Percentiles rank a stretch among this genome's conserved stretches.
These are phyloP conservation scores for Vaccinium corymbosum DNA, from an alignment of 148 eudicot genomes.

Conservation along the genomic window DNA sequence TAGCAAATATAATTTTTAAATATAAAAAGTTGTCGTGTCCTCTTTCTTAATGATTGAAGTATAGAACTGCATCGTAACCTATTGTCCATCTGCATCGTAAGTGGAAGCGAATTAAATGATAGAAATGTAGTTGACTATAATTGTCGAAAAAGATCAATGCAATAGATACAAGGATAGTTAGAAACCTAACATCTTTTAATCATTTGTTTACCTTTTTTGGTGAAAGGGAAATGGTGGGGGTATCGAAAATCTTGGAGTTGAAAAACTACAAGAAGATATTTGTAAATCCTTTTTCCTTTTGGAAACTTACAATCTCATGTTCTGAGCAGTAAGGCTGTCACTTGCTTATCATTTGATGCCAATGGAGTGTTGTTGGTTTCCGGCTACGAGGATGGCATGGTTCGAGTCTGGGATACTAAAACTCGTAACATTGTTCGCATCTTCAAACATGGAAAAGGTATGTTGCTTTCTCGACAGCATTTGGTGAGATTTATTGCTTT, in stretches of 20 bases:
- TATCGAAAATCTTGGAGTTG: neutral
- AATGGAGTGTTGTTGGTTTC: constrained; percentile 75
- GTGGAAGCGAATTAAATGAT: neutral
- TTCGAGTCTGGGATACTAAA: constrained; percentile 88
- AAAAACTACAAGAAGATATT: neutral
- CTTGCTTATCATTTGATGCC: constrained; percentile 60
- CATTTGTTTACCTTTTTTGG: neutral
- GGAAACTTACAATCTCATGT: constrained; percentile 4
- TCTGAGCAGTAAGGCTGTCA: constrained; percentile 70
- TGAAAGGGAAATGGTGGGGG: neutral
- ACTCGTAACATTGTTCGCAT: constrained; percentile 61
- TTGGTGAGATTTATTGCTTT: neutral
- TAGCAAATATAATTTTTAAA: no score
- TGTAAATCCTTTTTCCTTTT: neutral
- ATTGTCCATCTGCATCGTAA: neutral
- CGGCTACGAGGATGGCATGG: constrained; percentile 85
- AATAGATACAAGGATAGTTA: neutral
- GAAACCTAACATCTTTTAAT: neutral
- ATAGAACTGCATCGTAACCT: neutral
- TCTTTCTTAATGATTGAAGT: no score
- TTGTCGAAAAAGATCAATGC: neutral
- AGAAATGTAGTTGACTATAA: neutral
- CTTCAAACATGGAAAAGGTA: constrained; percentile 83
- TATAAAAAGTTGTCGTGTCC: no score
- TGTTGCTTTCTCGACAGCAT: neutral